These are phyloP conservation scores for Teunomyces lycoperdinae DNA, from an alignment of 805 yeast genomes.

Conservation along the genomic window DNA sequence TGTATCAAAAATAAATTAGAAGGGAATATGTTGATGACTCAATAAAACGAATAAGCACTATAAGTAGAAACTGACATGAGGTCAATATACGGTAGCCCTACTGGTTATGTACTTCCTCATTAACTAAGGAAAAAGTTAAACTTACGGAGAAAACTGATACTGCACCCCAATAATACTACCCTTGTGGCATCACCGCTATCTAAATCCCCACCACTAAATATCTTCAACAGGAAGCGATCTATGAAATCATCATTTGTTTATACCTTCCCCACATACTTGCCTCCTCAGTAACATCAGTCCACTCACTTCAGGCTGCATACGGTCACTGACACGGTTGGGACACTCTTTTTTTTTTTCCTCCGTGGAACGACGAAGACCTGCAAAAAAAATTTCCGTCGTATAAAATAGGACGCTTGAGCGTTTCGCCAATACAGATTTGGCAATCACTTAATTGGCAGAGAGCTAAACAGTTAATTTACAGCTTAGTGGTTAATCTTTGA, in stretches of 20 bases:
- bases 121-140: no score
- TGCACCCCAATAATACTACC: no score
- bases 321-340: conserved; percentile 2
- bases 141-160: no score
- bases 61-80: no score
- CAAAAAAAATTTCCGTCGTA: conserved; percentile 5
- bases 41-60: no score
- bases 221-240: no score
- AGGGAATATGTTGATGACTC: no score
- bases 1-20: no score
- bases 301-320: neutral
- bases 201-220: no score
- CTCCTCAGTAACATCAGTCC: neutral
- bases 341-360: conserved; percentile 1
- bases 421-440: neutral
- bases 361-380: conserved; percentile 5
- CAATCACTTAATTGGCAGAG: conserved; percentile 2
- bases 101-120: no score
- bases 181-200: no score
- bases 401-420: conserved; percentile 2
- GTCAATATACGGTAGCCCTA: no score
- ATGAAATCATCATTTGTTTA: neutral
- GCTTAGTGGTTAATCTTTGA: neutral
- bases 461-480: neutral
- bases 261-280: neutral